A percentile compares a stretch with the other conserved stretches of the same genome.
These are phyloP conservation scores for Podaxis mareebaensis DNA, from an alignment of 768 basidiomycete genomes.

Conservation along the genomic window DNA sequence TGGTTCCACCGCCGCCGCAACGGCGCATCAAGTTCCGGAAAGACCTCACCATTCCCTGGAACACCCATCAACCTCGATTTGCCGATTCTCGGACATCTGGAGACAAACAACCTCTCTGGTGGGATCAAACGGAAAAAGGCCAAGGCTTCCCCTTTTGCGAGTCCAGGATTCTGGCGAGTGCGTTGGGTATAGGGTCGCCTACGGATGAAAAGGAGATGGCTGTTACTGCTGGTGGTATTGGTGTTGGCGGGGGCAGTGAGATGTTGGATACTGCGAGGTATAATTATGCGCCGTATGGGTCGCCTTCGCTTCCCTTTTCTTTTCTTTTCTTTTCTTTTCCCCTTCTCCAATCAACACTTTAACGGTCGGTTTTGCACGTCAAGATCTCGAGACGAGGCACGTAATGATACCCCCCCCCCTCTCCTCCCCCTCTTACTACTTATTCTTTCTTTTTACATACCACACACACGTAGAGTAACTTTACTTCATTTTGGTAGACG, in stretches of 20 bases:
- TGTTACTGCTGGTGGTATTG: not conserved
- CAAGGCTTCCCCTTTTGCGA: slow-evolving; percentile 20
- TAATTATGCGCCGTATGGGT: slow-evolving; percentile 42
- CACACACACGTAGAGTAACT: no score
- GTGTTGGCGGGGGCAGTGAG: slow-evolving; percentile 18
- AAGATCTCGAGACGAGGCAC: no score
- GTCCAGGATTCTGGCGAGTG: slow-evolving; percentile 38
- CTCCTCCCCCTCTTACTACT: no score
- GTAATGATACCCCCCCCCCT: no score
- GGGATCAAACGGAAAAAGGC: slow-evolving; percentile 31
- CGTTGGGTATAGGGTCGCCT: slow-evolving; percentile 37
- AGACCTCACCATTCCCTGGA: slow-evolving; percentile 30
- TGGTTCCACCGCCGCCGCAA: not conserved
- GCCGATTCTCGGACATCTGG: slow-evolving; percentile 63
- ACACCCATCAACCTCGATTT: slow-evolving; percentile 46
- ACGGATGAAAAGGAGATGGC: not conserved
- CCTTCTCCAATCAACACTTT: no score
- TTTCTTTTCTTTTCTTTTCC: slow-evolving; percentile 3
- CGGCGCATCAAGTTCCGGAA: not conserved
- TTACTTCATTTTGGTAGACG: no score
- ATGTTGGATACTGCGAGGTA: slow-evolving; percentile 37
- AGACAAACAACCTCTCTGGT: slow-evolving; percentile 34
- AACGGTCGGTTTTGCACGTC: no score
- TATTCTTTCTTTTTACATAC: no score
- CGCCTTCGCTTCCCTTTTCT: no score